phyloP scores from a whole-genome alignment of 305 asterid species.

The Fraxinus angustifolia region DNA sequence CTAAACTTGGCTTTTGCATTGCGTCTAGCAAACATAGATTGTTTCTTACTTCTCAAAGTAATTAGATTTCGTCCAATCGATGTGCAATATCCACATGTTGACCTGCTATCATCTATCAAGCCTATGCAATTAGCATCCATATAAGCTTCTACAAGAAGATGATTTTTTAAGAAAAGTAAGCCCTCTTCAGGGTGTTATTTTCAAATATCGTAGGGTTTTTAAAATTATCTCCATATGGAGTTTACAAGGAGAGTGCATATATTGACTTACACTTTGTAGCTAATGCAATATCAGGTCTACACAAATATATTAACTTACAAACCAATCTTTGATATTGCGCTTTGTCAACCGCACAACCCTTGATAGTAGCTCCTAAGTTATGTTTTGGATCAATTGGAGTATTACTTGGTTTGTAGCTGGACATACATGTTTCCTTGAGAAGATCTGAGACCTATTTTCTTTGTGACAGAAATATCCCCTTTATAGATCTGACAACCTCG shows the following conservation, averaged over 20 bases:
- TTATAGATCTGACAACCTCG: neutral
- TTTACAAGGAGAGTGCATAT: neutral
- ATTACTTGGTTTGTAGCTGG: neutral
- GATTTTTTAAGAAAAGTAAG: neutral
- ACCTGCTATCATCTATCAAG: neutral
- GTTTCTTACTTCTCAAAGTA: neutral
- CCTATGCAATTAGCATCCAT: neutral
- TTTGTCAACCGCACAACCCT: neutral
- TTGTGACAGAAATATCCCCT: neutral
- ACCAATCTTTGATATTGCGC: neutral
- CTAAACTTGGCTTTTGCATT: neutral
- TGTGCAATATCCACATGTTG: neutral
- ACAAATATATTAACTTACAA: neutral
- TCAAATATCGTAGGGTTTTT: neutral
- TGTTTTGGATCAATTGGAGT: neutral
- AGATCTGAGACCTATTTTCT: neutral
- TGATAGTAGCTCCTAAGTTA: neutral
- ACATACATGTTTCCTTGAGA: neutral
- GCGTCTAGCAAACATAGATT: neutral
- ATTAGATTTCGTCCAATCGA: neutral
- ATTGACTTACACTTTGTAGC: neutral
- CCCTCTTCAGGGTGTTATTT: neutral
- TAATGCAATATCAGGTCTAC: neutral
- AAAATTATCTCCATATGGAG: neutral
- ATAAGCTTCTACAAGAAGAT: neutral